Conservation (phyloP, 116 monocot species). For the Zostera marina region DNA sequence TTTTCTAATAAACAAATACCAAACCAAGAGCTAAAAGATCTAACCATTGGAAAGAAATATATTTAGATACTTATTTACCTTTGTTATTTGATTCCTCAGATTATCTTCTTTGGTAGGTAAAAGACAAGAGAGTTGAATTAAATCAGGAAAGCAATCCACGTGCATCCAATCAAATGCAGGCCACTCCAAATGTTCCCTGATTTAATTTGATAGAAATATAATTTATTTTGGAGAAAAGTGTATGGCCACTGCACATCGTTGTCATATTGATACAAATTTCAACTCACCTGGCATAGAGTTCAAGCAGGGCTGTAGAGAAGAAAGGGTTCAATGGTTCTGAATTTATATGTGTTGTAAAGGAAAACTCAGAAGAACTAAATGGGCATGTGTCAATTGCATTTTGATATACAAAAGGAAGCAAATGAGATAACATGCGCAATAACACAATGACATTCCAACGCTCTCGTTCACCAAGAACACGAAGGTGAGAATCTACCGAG, state of each 20-base stretch:
- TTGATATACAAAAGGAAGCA: conserved; percentile 69
- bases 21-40: no score
- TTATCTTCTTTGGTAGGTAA: conserved; percentile 85
- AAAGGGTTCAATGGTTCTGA: conserved; percentile 27
- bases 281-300: conserved; percentile 69
- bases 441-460: conserved; percentile 92
- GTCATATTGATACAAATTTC: not conserved
- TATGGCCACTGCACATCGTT: no score
- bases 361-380: conserved; percentile 23
- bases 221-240: not conserved
- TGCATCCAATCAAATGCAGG: conserved; percentile 92
- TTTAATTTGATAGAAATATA: conserved; percentile 2
- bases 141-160: conserved; percentile 74
- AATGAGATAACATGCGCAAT: conserved; percentile 62
- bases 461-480: conserved; percentile 81
- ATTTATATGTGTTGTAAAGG: conserved; percentile 7
- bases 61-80: conserved; percentile 19
- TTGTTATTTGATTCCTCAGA: conserved; percentile 63
- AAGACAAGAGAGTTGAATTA: conserved; percentile 79
- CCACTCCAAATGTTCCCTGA: conserved; percentile 82
- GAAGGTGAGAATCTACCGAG: conserved; percentile 79
- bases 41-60: no score
- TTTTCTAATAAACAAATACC: not conserved
- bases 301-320: conserved; percentile 58
- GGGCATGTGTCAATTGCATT: conserved; percentile 78